Evolutionary conservation across 331 rosid genomes (phyloP), one percentile per base, ranked within the genome.

Genomic region (Ulmus americana): DNA sequence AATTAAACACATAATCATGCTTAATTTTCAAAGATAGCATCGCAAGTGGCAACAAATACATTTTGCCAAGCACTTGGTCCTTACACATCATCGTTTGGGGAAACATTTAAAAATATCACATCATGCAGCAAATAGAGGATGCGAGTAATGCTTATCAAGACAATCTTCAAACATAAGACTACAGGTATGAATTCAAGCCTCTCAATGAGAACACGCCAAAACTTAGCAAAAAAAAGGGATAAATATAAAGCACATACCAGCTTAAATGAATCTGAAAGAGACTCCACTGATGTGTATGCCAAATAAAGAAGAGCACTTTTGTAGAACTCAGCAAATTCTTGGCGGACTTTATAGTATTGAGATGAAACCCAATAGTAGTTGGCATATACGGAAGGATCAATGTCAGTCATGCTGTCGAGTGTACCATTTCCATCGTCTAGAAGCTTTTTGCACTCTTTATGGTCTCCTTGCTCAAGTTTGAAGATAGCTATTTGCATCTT

Each of bases 291-390:
- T 10, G 90, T 95, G 76, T 95, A 95, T 47, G 97, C 99, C 65
- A 95, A 76, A 74, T 95, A 95, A 75, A 95, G 97, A 84, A 95
- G 99, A 70, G 99, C 96, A 70, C 89, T 85, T 82, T 84, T 95
- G 80, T 95, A 95, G 92, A 95, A 95, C 77, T 95, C 99, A 1
- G 97, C 97, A 86, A 87, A 95, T 71, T 95, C 99, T 77, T 84
- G 92, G n/a, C 88, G 90, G 20, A 86, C 81, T 52, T 94, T 95
- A 39, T 87, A 59, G 74, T 70, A 90, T 72, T 95, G 99, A 74
- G 96, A 95, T 64, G 99, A 84, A 35, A 95, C 99, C 99, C 99
- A 95, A 74, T 85, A 90, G 75, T 79, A 87, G 80, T 75, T 90
- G 49, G 99, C 99, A 73, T 90, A 87, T 0, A 95, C 97, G 56